These are phyloP conservation scores for Leishmania guyanensis DNA, from an alignment of 208 protist species.

Conservation along the genomic window DNA sequence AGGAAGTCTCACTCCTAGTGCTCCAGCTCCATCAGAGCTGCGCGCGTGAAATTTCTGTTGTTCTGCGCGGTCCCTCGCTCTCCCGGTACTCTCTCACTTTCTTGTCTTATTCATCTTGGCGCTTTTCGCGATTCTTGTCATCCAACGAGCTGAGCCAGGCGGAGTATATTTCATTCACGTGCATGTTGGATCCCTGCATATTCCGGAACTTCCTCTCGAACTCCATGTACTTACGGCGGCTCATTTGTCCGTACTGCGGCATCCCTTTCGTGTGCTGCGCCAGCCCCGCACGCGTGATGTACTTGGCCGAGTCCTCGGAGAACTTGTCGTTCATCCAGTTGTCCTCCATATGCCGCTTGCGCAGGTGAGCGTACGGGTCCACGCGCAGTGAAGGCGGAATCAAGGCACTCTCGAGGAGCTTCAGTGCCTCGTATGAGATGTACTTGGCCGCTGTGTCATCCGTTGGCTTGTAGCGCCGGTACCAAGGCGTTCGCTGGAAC, in stretches of 20 bases:
- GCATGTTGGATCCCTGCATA: slow-evolving; percentile 61
- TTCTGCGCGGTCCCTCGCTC: background rate
- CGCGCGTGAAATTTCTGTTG: background rate
- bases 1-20: background rate
- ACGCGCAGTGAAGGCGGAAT: slow-evolving; percentile 79
- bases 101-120: background rate
- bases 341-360: slow-evolving; percentile 91
- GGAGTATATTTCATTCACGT: slow-evolving; percentile 82
- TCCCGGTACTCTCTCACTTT: background rate
- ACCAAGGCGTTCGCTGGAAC: slow-evolving; percentile 91
- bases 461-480: slow-evolving; percentile 84
- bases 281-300: slow-evolving; percentile 74
- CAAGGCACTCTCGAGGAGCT: slow-evolving; percentile 74
- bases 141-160: slow-evolving; percentile 73
- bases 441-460: slow-evolving; percentile 80
- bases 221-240: slow-evolving; percentile 71
- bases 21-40: background rate
- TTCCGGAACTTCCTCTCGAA: slow-evolving; percentile 74
- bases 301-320: slow-evolving; percentile 77
- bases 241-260: slow-evolving; percentile 74
- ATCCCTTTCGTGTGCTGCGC: slow-evolving; percentile 80
- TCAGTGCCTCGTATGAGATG: slow-evolving; percentile 90
- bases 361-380: slow-evolving; percentile 87
- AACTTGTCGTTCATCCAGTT: slow-evolving; percentile 92
- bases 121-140: background rate